Conservation (phyloP, 2,329 filamentous ascomycete genomes). For the Cylindrodendrum hubeiense region DNA sequence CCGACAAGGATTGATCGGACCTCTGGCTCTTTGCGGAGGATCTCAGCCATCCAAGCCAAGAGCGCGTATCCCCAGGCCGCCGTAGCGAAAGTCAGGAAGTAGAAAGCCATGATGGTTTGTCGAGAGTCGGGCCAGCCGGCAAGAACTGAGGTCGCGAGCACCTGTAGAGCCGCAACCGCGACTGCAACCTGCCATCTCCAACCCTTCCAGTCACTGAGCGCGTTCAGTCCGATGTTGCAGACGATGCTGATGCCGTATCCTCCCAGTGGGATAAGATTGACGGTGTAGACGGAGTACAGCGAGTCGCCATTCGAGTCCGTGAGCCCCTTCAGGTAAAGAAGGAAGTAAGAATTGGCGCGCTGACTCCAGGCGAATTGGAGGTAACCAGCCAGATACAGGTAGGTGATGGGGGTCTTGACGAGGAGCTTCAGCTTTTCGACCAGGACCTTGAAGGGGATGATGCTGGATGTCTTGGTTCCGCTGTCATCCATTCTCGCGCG, state of each 20-base stretch:
- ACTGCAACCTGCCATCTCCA: constrained; percentile 66
- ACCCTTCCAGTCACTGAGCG: constrained; percentile 61
- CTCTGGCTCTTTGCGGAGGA: constrained; percentile 47
- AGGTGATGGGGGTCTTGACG: constrained; percentile 32
- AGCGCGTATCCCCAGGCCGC: constrained; percentile 49
- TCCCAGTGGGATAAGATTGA: constrained; percentile 64
- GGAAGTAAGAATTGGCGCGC: constrained; percentile 52
- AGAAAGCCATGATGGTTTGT: constrained; percentile 48
- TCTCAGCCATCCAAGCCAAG: constrained; percentile 46
- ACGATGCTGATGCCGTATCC: constrained; percentile 56
- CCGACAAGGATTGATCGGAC: constrained; percentile 39
- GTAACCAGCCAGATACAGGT: constrained; percentile 50
- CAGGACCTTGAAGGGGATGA: constrained; percentile 34
- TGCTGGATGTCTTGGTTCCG: constrained; percentile 32
- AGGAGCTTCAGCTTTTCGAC: constrained; percentile 35
- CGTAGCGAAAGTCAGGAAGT: constrained; percentile 52
- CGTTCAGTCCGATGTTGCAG: constrained; percentile 65
- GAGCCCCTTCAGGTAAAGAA: constrained; percentile 50
- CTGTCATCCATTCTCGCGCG: constrained; percentile 33
- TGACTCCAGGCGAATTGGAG: constrained; percentile 51
- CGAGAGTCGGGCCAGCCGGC: constrained; percentile 37
- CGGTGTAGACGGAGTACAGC: constrained; percentile 53
- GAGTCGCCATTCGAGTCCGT: constrained; percentile 27
- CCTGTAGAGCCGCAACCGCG: constrained; percentile 56
- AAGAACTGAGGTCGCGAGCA: constrained; percentile 49